Evolutionary conservation across 345 rosid species (phyloP), one percentile per base, ranked within the genome.

Genomic region (Combretum micranthum): DNA sequence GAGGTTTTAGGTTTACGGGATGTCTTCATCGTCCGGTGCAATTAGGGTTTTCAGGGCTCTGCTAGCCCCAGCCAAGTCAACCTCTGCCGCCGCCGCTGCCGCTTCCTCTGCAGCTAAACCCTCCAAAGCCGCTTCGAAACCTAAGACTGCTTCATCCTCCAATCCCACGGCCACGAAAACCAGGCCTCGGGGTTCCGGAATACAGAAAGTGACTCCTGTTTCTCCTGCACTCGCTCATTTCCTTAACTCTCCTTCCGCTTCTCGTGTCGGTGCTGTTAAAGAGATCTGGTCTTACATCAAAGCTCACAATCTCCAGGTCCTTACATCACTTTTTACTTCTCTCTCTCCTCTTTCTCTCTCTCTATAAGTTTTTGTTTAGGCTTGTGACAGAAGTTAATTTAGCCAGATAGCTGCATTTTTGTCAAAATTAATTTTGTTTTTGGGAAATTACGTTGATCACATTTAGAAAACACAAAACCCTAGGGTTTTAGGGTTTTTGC

Each of bases 211-310:
- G 32, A 21, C 47, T 2, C 82, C 93, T 5, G 78, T 91, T 20
- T 88, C 96, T 16, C 83, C 84, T n/a, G 88, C 79, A 21, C 83
- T 86, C 20, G 68, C 79, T 20, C 61, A 50, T 47, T 78, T 91
- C 76, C 81, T 91, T 15, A 90, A 95, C 13, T 62, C 75, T 20
- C 52, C 76, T 10, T 83, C 84, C 63, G 69, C 80, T 67, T 84
- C 95, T 37, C 96, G 95, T 32, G 42, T 73, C 0, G 80, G 74
- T 4, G 90, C 85, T 7, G 81, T 83, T 55, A 85, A 89, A 74
- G 65, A 73, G 79, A 75, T 88, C 62, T 91, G 98, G 98, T 47
- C 69, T 55, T 77, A 88, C 65, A 76, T 86, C 79, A 91, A 91
- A 78, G 63, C 76, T 9, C 61, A 83, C 56, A 75, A 81, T 53